phyloP scores from a whole-genome alignment of 768 basidiomycete species.

The Dentipellis sp. region DNA sequence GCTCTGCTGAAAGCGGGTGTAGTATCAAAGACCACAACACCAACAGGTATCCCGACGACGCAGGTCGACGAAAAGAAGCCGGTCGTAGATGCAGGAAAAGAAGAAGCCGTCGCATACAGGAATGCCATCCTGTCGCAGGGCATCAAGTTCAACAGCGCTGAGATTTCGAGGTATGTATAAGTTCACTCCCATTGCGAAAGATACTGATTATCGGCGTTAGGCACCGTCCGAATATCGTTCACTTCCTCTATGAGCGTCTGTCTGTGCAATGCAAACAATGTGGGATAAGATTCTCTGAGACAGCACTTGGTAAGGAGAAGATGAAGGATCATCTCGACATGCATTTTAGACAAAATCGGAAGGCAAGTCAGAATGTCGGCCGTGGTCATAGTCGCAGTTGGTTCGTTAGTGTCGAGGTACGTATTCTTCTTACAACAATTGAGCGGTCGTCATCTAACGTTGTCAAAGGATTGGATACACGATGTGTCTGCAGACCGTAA shows the following conservation, averaged over 20 bases:
- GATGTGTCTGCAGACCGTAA: conserved; percentile 52
- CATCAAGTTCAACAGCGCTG: conserved; percentile 56
- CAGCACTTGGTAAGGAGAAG: conserved; percentile 55
- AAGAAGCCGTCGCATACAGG: conserved; percentile 49
- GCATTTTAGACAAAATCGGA: conserved; percentile 92
- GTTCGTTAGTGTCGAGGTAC: conserved; percentile 77
- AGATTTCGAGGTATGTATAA: conserved; percentile 54
- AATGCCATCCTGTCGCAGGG: conserved; percentile 47
- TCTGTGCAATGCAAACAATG: conserved; percentile 90
- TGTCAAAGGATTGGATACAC: conserved; percentile 77
- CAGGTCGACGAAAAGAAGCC: conserved; percentile 26
- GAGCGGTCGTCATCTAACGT: not conserved
- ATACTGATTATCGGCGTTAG: conserved; percentile 24
- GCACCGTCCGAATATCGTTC: conserved; percentile 48
- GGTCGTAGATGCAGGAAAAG: conserved; percentile 31
- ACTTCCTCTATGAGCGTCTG: conserved; percentile 67
- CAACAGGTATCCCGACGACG: conserved; percentile 31
- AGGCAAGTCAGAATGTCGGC: conserved; percentile 66
- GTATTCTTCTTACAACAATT: conserved; percentile 18
- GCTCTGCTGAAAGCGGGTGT: conserved; percentile 76
- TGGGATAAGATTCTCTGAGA: conserved; percentile 78
- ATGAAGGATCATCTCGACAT: conserved; percentile 90
- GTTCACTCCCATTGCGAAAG: no score
- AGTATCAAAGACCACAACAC: conserved; percentile 45
- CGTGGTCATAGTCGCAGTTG: conserved; percentile 87